Evolutionary conservation across 1,284 basidiomycete genomes (phyloP).

Genomic region (Tilletia indica): DNA sequence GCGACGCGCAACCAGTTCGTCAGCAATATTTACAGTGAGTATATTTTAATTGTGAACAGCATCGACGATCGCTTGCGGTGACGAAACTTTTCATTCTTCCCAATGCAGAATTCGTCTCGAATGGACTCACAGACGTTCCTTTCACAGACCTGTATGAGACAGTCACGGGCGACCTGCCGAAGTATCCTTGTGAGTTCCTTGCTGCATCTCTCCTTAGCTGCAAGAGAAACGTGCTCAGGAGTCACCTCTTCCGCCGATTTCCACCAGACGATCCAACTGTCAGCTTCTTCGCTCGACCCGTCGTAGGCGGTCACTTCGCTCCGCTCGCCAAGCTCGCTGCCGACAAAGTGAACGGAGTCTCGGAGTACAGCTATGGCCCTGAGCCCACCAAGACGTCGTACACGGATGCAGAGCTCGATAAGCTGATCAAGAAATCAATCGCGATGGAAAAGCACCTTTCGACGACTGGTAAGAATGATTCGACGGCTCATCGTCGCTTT

Average conservation of each 20-base stretch:
- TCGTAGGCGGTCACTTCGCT: slow-evolving; percentile 55
- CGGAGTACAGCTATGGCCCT: slow-evolving; percentile 25
- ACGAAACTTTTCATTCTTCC: too few relatives aligned
- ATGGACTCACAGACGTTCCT: slow-evolving; percentile 52
- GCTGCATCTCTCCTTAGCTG: too few relatives aligned
- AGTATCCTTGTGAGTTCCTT: slow-evolving; percentile 21
- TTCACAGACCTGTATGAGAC: slow-evolving; percentile 53
- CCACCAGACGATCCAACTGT: slow-evolving; percentile 40
- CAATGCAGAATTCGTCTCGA: slow-evolving; percentile 34
- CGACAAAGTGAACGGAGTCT: slow-evolving; percentile 48
- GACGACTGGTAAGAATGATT: neutral
- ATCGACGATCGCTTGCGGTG: too few relatives aligned
- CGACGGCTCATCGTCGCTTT: too few relatives aligned
- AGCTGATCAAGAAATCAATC: neutral
- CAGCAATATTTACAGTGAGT: slow-evolving; percentile 36
- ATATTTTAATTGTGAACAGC: too few relatives aligned
- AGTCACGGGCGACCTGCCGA: slow-evolving; percentile 42
- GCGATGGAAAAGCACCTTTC: slow-evolving; percentile 1
- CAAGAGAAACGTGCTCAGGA: too few relatives aligned
- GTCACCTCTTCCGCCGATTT: neutral
- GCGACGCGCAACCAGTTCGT: slow-evolving; percentile 50
- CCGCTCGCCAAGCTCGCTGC: slow-evolving; percentile 53
- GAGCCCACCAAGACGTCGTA: neutral
- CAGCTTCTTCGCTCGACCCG: slow-evolving; percentile 54
- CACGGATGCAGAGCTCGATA: neutral